Base-by-base conservation (phyloP, 768 basidiomycete species). In the Trametes cingulata region DNA sequence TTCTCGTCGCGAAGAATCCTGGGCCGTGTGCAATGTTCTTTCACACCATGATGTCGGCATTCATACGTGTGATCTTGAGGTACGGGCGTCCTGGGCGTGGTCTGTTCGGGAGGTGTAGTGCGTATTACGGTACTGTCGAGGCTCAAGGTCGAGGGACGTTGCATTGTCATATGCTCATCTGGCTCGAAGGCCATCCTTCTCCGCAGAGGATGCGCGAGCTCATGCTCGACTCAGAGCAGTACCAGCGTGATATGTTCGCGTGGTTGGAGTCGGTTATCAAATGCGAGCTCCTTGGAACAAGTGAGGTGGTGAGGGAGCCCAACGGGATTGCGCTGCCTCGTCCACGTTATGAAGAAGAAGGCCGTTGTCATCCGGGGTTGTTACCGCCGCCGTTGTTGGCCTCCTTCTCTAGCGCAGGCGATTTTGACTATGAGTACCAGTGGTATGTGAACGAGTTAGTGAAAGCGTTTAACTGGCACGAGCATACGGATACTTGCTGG, bases 151-250 rank as follows among this genome's bases (percentile, higher is more conserved):
- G 68, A 15, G 73, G 72, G 0, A 69, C 68, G 6, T 52, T 75
- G 1, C 75, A 76, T 57, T 69, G 68, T 36, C 75, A 76, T 53
- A 68, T 74, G 64, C 45, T 75, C 0, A 56, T 71, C 1, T 75
- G 70, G 74, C 33, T 75, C 0, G 19, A 61, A 20, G 72, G 69
- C 0, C 60, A 65, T 37, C 62, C 65, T 8, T 63, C 63, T 3
- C 70, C 74, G 1, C 60, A 69, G 17, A 48, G 50, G 17, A 43
- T 69, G 10, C 47, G 59, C 12, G 55, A 63, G 15, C 27, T 45
- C 6, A 56, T 68, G 52, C 14, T 14, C 8, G 36, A 41, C 5
- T 45, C 48, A 19, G 37, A 56, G 35, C 5, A 20, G 6, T 51
- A 37, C 10, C 8, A 20, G 35, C 6, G 3, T 4, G 9, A 36